Base-by-base conservation (phyloP, 2,329 filamentous ascomycete species). In the Trichothecium roseum region DNA sequence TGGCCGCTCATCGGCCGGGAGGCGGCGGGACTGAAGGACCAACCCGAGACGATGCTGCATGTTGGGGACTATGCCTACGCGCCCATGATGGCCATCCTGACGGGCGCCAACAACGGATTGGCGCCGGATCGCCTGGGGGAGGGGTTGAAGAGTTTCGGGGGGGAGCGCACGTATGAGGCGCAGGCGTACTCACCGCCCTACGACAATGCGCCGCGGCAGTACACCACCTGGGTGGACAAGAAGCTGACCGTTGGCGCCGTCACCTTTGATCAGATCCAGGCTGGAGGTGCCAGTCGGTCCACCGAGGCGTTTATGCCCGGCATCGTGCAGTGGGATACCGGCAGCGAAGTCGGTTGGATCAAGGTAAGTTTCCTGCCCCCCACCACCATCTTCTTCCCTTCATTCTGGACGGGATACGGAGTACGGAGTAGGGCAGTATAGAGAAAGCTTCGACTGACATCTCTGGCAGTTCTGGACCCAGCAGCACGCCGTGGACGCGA, bases 191-290 rank as follows among this genome's bases (percentile, higher is more conserved):
- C 72, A 2, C 73, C 74, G 1, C 74, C 75, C 0, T 75, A 64
- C 34, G 76, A 81, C 46, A 57, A 57, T 2, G 63, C 62, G 13
- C 63, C 67, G 0, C 64, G 76, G 14, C 78, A 79, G 44, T 71
- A 78, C 40, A 69, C 69, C 0, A 63, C 70, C 9, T 80, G 72
- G 70, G 45, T 80, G 0, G 68, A 68, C 0, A 51, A 63, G 3
- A 64, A 69, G 17, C 54, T 80, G 9, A 76, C 67, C 8, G 77
- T 81, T 40, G 76, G 76, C 27, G 72, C 69, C 0, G 67, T 75
- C 46, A 69, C 71, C 0, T 76, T 74, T 43, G 61, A 68, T 10
- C 66, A 78, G 49, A 67, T 61, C 29, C 63, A 65, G 2, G 50
- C 77, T 5, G 75, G 74, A 8, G 76, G 75, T 0, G 66, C 69